phyloP scores from a whole-genome alignment of 768 basidiomycete species.

The Trametes cingulata region DNA sequence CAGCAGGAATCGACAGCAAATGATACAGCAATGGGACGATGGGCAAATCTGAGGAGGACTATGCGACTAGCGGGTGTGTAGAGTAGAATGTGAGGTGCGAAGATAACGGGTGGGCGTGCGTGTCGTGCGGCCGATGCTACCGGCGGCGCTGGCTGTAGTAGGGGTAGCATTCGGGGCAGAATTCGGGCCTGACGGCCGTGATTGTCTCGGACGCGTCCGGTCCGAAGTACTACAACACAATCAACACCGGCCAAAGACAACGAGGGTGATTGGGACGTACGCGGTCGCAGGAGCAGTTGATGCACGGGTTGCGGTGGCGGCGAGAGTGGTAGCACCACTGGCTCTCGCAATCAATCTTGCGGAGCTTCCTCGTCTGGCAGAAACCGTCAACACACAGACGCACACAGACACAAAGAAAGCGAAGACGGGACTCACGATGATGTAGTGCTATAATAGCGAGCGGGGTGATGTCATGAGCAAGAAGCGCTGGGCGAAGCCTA shows the following conservation, averaged over 20 bases:
- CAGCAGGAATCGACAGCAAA: constrained; percentile 8
- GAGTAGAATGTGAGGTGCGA: neutral
- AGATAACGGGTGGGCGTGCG: neutral
- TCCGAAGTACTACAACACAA: constrained; percentile 59
- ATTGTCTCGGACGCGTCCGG: constrained; percentile 70
- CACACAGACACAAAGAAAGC: constrained; percentile 11
- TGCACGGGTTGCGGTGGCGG: constrained; percentile 43
- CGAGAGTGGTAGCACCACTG: constrained; percentile 44
- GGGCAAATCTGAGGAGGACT: neutral
- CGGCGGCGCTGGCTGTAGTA: constrained; percentile 28
- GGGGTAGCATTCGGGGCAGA: constrained; percentile 35
- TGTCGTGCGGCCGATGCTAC: constrained; percentile 4
- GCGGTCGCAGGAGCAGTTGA: constrained; percentile 45
- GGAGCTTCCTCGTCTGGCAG: constrained; percentile 49
- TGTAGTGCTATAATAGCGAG: constrained; percentile 56
- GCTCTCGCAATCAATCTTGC: constrained; percentile 57
- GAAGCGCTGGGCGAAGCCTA: constrained; percentile 15
- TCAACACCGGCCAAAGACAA: neutral
- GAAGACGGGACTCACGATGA: constrained; percentile 49
- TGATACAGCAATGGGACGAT: constrained; percentile 5
- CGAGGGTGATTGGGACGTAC: constrained; percentile 32
- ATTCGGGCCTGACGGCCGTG: constrained; percentile 47
- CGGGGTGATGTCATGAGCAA: constrained; percentile 27
- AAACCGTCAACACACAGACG: constrained; percentile 15
- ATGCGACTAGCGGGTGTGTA: neutral